These are phyloP conservation scores for Colletotrichum sp. DNA, from an alignment of 2,329 filamentous ascomycete genomes.

Conservation along the genomic window DNA sequence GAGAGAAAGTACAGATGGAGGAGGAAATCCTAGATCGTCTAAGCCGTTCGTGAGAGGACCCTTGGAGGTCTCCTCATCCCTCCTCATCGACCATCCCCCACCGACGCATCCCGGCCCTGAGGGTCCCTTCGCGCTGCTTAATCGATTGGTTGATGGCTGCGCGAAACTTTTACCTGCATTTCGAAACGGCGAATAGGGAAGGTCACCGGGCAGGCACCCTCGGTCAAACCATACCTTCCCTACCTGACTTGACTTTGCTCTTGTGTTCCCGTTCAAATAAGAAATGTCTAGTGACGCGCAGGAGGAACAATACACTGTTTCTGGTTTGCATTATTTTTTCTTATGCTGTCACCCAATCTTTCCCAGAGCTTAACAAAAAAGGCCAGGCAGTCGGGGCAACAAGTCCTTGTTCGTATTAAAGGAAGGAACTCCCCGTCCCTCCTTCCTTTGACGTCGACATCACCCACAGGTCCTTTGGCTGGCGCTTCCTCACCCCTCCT, in stretches of 20 bases:
- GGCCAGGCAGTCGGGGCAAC: background rate
- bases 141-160: conserved; percentile 11
- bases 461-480: conserved; percentile 7
- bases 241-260: background rate
- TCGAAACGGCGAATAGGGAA: conserved; percentile 15
- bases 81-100: background rate
- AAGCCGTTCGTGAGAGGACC: conserved; percentile 9
- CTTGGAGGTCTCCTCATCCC: conserved; percentile 2
- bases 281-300: background rate
- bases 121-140: conserved; percentile 1
- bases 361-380: background rate
- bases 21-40: background rate
- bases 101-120: conserved; percentile 6
- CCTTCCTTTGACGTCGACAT: conserved; percentile 7
- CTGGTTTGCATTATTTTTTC: background rate
- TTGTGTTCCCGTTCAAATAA: background rate
- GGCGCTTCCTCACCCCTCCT: background rate
- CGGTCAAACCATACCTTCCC: background rate
- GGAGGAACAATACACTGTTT: background rate
- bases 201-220: conserved; percentile 1
- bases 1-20: background rate
- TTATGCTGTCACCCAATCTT: background rate
- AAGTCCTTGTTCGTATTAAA: conserved; percentile 9
- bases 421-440: conserved; percentile 1
- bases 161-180: conserved; percentile 9